Base-by-base conservation (phyloP, 1,139 yeast genomes). In the Kodamaea fungicola region DNA sequence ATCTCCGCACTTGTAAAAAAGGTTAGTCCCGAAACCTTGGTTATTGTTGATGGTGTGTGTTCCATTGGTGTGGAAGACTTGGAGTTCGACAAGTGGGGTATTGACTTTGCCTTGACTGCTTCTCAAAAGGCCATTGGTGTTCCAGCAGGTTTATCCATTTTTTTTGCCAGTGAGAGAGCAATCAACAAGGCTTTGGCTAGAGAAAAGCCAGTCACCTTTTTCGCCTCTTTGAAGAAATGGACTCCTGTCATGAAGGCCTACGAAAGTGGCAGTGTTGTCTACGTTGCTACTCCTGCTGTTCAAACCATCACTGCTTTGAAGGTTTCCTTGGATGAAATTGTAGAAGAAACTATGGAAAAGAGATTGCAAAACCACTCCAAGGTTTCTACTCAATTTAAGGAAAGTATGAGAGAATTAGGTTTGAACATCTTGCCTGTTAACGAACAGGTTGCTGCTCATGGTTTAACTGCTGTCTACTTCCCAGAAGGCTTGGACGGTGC, bases 101-200 rank as follows among this genome's bases (percentile, higher is more conserved):
- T 90, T 40, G 98, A 90, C 63, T 87, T 75, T 51, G 95, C 80
- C 31, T 71, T 90, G 49, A 84, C 95, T 35, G 97, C 96, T 2
- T 88, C 97, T 16, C 97, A 90, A 64, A 92, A 90, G 71, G 97
- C 96, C 28, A 71, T 90, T 54, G 97, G 96, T 39, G 95, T 84
- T 25, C 97, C 97, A 37, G 83, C 97, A 10, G 98, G 98, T 22
- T 76, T 90, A 51, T 79, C 92, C 16, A 76, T 90, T 51, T 80
- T 86, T 26, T 78, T 76, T 61, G 81, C 88, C 25, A 83, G 95
- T 33, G 78, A 71, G 38, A 77, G 95, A 51, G 96, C 96, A 8
- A 67, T 88, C 35, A 61, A 64, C 7, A 76, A 76, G 55, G 84
- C 86, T 1, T 62, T 80, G 41, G 55, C 61, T 37, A 75, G 83